Percentiles rank a stretch among this genome's conserved stretches.
Conservation (phyloP, 306 rosid species). For the Comarum palustre region DNA sequence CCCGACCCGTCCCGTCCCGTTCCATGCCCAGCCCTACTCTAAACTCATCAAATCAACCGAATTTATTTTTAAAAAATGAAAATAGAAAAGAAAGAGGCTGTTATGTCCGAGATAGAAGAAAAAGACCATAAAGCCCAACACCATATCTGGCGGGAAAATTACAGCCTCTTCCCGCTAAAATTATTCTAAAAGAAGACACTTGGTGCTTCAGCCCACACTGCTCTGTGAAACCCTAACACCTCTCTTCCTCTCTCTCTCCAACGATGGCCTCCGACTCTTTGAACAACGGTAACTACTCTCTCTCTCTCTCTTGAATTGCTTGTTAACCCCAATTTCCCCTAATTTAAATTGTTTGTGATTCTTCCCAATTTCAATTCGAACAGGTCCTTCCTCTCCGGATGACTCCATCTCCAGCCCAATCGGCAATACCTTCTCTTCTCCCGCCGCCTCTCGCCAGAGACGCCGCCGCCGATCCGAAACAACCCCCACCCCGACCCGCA, state of each 20-base stretch:
- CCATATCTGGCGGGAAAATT: conserved; percentile 11
- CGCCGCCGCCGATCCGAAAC: conserved; percentile 59
- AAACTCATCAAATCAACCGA: too few relatives aligned
- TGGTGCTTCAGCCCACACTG: neutral
- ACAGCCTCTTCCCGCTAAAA: conserved; percentile 40
- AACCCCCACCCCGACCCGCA: conserved; percentile 52
- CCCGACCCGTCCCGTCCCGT: too few relatives aligned
- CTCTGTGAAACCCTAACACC: neutral
- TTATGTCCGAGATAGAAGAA: neutral
- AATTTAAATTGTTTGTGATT: neutral
- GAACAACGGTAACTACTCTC: conserved; percentile 46
- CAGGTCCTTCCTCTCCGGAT: conserved; percentile 83
- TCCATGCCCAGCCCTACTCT: too few relatives aligned
- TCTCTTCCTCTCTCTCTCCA: conserved; percentile 10
- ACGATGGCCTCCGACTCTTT: conserved; percentile 82
- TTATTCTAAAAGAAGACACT: neutral
- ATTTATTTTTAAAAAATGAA: too few relatives aligned
- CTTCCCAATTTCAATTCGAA: conserved; percentile 3
- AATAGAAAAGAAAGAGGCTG: too few relatives aligned
- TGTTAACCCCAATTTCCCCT: neutral
- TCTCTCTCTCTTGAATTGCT: neutral
- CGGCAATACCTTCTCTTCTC: conserved; percentile 70
- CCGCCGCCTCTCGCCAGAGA: conserved; percentile 39
- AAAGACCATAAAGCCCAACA: neutral
- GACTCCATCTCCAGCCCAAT: conserved; percentile 84